A percentile compares a stretch with the other conserved stretches of the same genome.
Evolutionary conservation across 2,329 filamentous ascomycete species (phyloP).

Genomic region (Hypoxylon sp.): DNA sequence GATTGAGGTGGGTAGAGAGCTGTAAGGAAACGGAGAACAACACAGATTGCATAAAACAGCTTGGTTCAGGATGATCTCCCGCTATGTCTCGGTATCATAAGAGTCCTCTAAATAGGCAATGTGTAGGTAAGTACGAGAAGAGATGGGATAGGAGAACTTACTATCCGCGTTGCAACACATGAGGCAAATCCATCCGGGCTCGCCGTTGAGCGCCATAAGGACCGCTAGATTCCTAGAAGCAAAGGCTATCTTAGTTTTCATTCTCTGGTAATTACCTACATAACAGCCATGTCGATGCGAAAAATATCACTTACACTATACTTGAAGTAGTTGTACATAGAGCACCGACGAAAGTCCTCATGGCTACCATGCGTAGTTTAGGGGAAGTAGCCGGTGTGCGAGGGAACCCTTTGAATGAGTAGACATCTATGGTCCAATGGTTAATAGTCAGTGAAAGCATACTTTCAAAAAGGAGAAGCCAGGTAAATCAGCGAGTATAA

Average conservation of each 20-base stretch:
- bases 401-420: constrained; percentile 66
- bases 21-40: neutral
- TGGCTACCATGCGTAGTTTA: constrained; percentile 66
- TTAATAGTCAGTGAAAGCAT: neutral
- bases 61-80: neutral
- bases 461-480: neutral
- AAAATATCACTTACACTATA: constrained; percentile 63
- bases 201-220: constrained; percentile 70
- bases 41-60: neutral
- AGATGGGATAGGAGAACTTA: constrained; percentile 52
- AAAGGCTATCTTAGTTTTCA: constrained; percentile 5
- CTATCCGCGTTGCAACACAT: constrained; percentile 76
- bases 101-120: neutral
- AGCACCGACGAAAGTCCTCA: constrained; percentile 72
- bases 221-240: constrained; percentile 69
- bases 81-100: neutral
- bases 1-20: neutral
- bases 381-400: constrained; percentile 58
- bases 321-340: constrained; percentile 70
- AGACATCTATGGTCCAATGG: constrained; percentile 60
- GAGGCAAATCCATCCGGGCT: constrained; percentile 75
- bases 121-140: neutral
- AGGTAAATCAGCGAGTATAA: neutral
- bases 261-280: neutral
- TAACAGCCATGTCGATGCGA: neutral